Conservation (phyloP, 768 basidiomycete species). For the Trametes coccinea region DNA sequence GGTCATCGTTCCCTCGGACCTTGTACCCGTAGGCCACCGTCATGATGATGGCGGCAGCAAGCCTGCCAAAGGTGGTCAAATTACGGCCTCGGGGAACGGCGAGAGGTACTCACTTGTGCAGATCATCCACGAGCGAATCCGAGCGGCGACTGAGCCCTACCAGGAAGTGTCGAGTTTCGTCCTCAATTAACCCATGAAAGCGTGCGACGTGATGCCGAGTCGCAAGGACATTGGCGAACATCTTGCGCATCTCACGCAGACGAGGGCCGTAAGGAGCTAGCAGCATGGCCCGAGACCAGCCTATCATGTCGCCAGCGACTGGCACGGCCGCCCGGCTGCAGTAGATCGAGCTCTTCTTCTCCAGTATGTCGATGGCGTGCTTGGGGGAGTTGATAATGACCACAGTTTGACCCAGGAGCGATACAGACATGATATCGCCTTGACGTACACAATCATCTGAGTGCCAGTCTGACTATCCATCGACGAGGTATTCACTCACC, state of each 20-base stretch:
- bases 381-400: conserved; percentile 33
- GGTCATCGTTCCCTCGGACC: conserved; percentile 27
- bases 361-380: conserved; percentile 31
- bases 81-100: not conserved
- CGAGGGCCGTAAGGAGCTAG: conserved; percentile 43
- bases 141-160: conserved; percentile 42
- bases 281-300: conserved; percentile 36
- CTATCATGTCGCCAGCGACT: conserved; percentile 27
- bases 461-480: too few relatives aligned
- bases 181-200: conserved; percentile 40
- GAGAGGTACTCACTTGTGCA: conserved; percentile 39
- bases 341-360: conserved; percentile 30
- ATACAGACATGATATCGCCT: conserved; percentile 34
- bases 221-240: conserved; percentile 44
- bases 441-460: not conserved
- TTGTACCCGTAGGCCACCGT: conserved; percentile 34
- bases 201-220: conserved; percentile 37
- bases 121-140: conserved; percentile 36
- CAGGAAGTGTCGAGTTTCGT: conserved; percentile 47
- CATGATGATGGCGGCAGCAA: conserved; percentile 30
- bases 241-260: conserved; percentile 44
- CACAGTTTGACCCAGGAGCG: conserved; percentile 30
- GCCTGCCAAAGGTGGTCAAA: conserved; percentile 19
- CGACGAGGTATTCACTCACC: conserved; percentile 20
- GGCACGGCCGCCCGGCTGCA: conserved; percentile 27